Evolutionary conservation across 306 rosid species (phyloP).

Genomic region (Leucaena leucocephala): DNA sequence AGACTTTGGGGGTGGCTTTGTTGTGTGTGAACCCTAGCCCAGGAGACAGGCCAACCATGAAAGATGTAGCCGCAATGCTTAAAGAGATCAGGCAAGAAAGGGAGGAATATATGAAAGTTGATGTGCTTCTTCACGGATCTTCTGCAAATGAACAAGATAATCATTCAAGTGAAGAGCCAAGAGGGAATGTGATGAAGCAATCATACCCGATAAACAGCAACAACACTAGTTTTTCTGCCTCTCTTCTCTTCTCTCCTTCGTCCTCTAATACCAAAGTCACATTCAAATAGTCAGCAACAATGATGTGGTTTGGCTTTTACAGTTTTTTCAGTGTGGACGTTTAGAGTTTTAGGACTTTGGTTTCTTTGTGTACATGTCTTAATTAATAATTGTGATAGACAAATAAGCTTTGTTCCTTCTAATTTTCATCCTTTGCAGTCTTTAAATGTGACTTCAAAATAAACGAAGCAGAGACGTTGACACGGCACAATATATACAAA

Average conservation of each 20-base stretch:
- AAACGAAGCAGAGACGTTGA: not conserved
- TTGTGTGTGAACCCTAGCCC: constrained; percentile 73
- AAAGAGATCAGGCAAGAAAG: constrained; percentile 67
- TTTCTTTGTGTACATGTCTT: constrained; percentile 40
- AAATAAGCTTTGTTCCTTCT: constrained; percentile 24
- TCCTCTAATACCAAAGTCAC: constrained; percentile 39
- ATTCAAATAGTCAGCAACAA: constrained; percentile 29
- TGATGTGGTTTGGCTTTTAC: constrained; percentile 20
- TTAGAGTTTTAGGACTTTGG: constrained; percentile 39
- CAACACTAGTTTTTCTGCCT: constrained; percentile 45
- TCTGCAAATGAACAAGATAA: constrained; percentile 46
- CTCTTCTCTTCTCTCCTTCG: constrained; percentile 46
- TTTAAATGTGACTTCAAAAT: not conserved
- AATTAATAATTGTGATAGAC: constrained; percentile 37
- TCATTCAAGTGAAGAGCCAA: constrained; percentile 31
- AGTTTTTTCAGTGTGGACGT: constrained; percentile 24
- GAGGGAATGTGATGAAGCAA: constrained; percentile 28
- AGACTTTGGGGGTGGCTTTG: constrained; percentile 82
- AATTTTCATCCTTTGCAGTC: not conserved
- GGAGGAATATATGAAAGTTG: constrained; percentile 58
- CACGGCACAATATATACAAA: not conserved
- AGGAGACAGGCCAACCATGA: constrained; percentile 82
- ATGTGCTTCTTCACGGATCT: constrained; percentile 46
- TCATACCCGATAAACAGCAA: constrained; percentile 43
- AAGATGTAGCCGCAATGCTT: constrained; percentile 83